These are phyloP conservation scores for Sporothrix curviconia DNA, from an alignment of 2,329 filamentous ascomycete species.

Conservation along the genomic window DNA sequence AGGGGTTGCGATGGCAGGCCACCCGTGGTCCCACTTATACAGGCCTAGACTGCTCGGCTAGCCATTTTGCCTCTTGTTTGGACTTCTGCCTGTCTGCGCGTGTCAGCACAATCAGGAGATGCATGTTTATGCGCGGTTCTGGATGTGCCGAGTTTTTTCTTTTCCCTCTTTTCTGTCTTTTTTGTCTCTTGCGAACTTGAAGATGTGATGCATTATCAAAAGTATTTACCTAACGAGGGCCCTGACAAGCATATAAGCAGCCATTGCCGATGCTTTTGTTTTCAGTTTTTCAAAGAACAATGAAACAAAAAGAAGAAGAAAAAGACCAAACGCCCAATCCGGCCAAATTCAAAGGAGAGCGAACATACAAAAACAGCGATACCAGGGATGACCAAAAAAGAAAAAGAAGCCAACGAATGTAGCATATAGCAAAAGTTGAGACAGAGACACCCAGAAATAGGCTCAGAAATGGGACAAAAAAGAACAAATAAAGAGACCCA, in stretches of 20 bases:
- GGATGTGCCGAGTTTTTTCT: not conserved
- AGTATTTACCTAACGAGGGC: not conserved
- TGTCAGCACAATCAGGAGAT: too few species aligned
- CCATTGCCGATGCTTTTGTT: not conserved
- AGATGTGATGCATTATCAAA: not conserved
- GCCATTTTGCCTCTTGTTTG: too few species aligned
- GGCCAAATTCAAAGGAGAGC: not conserved
- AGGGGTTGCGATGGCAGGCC: too few species aligned
- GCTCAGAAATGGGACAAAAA: not conserved
- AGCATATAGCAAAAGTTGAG: not conserved
- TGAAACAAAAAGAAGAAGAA: not conserved
- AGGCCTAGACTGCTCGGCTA: too few species aligned
- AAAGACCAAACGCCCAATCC: not conserved
- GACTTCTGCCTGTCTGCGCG: too few species aligned
- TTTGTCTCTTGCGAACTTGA: too few species aligned
- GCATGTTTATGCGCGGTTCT: not conserved
- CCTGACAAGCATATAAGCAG: not conserved
- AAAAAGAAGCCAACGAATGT: not conserved
- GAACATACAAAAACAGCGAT: not conserved
- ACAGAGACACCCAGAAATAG: too few species aligned
- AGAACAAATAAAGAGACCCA: not conserved
- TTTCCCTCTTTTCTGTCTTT: too few species aligned
- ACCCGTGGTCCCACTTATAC: too few species aligned
- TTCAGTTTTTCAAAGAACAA: not conserved
- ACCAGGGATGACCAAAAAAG: not conserved